A percentile compares a stretch with the other conserved stretches of the same genome.
phyloP scores from a whole-genome alignment of 2,329 filamentous ascomycete species.

The Arachnomyces sp. region DNA sequence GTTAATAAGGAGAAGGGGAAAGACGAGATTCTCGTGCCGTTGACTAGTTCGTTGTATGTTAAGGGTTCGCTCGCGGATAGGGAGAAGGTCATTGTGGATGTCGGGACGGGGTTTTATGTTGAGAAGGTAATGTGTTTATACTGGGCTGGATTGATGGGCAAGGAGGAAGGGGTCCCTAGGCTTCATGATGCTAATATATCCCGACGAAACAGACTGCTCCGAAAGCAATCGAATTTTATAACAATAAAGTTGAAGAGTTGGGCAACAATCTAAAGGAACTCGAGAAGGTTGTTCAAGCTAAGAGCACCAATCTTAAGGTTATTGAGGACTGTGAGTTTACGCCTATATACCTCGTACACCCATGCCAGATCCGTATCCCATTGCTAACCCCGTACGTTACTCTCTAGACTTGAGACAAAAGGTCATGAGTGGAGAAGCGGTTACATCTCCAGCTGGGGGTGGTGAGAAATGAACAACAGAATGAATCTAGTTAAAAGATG shows the following conservation, averaged over 20 bases:
- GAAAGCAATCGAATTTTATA: constrained; percentile 61
- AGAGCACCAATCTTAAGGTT: constrained; percentile 75
- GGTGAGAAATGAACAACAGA: constrained; percentile 17
- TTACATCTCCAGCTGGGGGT: constrained; percentile 25
- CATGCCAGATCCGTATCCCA: not conserved
- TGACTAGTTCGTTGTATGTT: constrained; percentile 93
- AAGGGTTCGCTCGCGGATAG: constrained; percentile 69
- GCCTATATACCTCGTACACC: not conserved
- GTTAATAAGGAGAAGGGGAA: constrained; percentile 14
- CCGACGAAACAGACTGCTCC: constrained; percentile 38
- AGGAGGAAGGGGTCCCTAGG: not conserved
- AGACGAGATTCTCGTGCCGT: constrained; percentile 68
- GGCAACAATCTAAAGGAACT: constrained; percentile 58
- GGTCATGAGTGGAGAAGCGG: constrained; percentile 39
- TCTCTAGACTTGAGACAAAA: constrained; percentile 45
- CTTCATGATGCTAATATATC: not conserved
- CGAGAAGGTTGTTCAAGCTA: constrained; percentile 62
- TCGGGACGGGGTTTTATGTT: constrained; percentile 89
- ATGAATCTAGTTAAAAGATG: constrained; percentile 1
- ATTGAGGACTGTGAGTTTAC: constrained; percentile 73
- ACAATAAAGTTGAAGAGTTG: constrained; percentile 59
- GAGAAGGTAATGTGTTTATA: constrained; percentile 65
- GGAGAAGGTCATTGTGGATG: constrained; percentile 76
- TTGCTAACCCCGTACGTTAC: constrained; percentile 14
- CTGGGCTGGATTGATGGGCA: not conserved